A percentile compares a stretch with the other conserved stretches of the same genome.
phyloP scores from a whole-genome alignment of 1,139 yeast species.

The Candida smagusa region DNA sequence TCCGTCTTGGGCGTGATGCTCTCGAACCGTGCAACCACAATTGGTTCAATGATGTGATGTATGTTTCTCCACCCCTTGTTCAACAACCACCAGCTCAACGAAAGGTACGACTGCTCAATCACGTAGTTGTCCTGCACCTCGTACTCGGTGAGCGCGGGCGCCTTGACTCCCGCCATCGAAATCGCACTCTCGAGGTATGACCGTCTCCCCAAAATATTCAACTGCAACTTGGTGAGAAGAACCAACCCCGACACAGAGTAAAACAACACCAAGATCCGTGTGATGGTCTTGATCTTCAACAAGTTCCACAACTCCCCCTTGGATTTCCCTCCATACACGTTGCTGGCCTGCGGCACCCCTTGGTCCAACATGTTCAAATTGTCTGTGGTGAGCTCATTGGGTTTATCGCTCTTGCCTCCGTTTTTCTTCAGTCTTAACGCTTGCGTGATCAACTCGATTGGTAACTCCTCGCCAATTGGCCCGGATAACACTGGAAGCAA shows the following conservation, averaged over 20 bases:
- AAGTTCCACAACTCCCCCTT: slow-evolving; percentile 86
- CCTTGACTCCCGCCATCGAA: slow-evolving; percentile 51
- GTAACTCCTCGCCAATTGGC: slow-evolving; percentile 60
- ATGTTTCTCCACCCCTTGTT: slow-evolving; percentile 78
- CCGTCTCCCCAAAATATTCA: slow-evolving; percentile 83
- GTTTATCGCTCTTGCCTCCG: slow-evolving; percentile 20
- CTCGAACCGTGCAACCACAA: slow-evolving; percentile 62
- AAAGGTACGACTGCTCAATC: slow-evolving; percentile 79
- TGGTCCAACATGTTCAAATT: slow-evolving; percentile 36
- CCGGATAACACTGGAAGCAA: slow-evolving; percentile 73
- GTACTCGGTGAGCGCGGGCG: slow-evolving; percentile 12
- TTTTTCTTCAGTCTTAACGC: slow-evolving; percentile 63
- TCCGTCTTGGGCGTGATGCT: slow-evolving; percentile 71
- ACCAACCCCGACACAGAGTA: slow-evolving; percentile 70
- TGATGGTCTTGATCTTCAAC: slow-evolving; percentile 69
- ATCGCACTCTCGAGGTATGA: slow-evolving; percentile 81
- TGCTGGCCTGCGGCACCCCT: slow-evolving; percentile 22
- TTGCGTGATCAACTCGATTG: slow-evolving; percentile 72
- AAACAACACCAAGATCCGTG: slow-evolving; percentile 69
- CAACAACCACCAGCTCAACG: slow-evolving; percentile 91
- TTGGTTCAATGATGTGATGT: slow-evolving; percentile 50
- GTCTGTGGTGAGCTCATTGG: slow-evolving; percentile 33
- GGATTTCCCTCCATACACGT: slow-evolving; percentile 38
- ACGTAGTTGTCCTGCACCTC: slow-evolving; percentile 38
- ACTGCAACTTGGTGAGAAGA: slow-evolving; percentile 76